Base-by-base conservation (phyloP, 345 rosid species). In the Aquilaria malaccensis region DNA sequence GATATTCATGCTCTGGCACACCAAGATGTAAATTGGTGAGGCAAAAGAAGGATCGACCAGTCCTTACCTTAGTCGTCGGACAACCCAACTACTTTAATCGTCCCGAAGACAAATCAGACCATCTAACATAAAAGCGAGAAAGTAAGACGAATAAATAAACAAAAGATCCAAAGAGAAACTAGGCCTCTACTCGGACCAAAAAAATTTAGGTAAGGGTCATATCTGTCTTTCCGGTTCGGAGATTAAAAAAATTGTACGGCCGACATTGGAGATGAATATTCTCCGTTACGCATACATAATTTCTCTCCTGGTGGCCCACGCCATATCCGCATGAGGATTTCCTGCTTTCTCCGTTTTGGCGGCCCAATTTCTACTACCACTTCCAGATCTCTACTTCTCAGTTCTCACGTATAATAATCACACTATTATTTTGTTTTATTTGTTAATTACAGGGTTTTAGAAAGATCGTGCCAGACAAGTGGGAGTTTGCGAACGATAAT, bases 401-500 rank as follows among this genome's bases (percentile, higher is more conserved):
- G 43, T 37, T 37, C 7, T 37, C 43, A 53, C 12, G 60, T 49
- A 30, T 37, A 37, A 37, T 37, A 37, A 9, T 59, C 67, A 64
- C 51, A 63, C 52, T 57, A 11, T 50, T 45, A 33, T n/a, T 56
- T 45, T 1, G 11, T 1, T 46, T 48, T 29, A 48, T 32, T 5
- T 12, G 15, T 33, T 6, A 51, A 10, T 22, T 51, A 4, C 69
- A 88, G 95, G 96, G 96, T 22, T 88, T 88, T 50, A 77, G 88
- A 11, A 88, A 85, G 74, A 75, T 79, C 45, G 96, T 85, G 57
- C 86, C 92, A 13, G 96, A 88, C 60, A 88, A 88, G 79, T 85
- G 96, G 96, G 96, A 88, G 54, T 88, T 88, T 45, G 84, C 86
- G 11, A 88, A 88, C 76, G 89, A 88, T 33, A 61, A 79, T 65